Evolutionary conservation across 2,329 filamentous ascomycete species (phyloP).

Genomic region (Metarhizium sp.): DNA sequence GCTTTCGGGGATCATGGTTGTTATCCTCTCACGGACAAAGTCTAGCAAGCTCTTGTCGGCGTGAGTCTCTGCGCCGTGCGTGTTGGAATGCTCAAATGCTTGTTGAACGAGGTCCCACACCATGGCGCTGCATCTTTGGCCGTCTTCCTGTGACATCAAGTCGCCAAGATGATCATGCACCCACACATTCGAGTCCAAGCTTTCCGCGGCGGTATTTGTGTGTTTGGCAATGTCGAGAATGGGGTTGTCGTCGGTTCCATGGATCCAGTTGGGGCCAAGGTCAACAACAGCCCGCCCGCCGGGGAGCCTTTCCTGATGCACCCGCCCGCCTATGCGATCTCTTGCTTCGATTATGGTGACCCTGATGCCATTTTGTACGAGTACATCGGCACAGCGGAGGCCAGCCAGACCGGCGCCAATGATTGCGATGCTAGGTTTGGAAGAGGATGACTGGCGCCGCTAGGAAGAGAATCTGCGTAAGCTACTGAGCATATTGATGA

Average conservation of each 20-base stretch:
- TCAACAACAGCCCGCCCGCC: constrained; percentile 47
- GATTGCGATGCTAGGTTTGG: constrained; percentile 50
- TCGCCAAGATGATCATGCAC: constrained; percentile 49
- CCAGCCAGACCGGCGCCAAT: constrained; percentile 63
- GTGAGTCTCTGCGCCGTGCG: constrained; percentile 38
- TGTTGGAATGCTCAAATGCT: constrained; percentile 58
- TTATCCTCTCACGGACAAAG: constrained; percentile 39
- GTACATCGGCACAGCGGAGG: constrained; percentile 59
- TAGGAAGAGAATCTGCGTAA: constrained; percentile 4
- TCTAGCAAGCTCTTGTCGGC: constrained; percentile 39
- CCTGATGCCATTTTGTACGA: constrained; percentile 53
- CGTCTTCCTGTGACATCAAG: constrained; percentile 35
- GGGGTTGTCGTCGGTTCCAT: constrained; percentile 62
- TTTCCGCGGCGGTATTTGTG: constrained; percentile 42
- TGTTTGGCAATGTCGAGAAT: constrained; percentile 56
- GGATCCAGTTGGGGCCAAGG: constrained; percentile 71
- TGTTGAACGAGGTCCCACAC: constrained; percentile 62
- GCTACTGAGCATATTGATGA: background rate
- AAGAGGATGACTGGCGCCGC: constrained; percentile 10
- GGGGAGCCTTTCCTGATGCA: constrained; percentile 40
- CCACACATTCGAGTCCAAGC: constrained; percentile 42
- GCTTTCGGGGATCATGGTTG: constrained; percentile 35
- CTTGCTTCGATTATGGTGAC: constrained; percentile 64
- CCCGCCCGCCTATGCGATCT: constrained; percentile 55
- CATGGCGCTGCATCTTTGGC: constrained; percentile 37